Evolutionary conservation across 2,329 filamentous ascomycete genomes (phyloP).

Genomic region (Capronia epimyces): DNA sequence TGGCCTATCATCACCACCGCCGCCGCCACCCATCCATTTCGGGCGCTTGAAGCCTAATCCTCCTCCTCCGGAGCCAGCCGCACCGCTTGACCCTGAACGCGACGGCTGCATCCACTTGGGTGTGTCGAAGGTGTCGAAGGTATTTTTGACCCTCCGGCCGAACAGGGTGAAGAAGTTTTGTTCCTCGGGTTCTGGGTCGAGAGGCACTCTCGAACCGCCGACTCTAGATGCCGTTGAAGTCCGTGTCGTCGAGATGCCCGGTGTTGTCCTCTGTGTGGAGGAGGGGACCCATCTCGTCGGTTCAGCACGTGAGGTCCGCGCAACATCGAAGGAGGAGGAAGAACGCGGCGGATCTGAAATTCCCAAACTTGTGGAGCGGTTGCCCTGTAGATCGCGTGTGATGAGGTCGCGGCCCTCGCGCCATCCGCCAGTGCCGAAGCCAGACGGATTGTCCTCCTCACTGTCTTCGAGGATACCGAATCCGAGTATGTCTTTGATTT

Average conservation of each 20-base stretch:
- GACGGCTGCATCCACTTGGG: conserved; percentile 65
- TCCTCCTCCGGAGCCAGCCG: conserved; percentile 51
- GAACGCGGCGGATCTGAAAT: conserved; percentile 29
- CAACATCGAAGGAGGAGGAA: conserved; percentile 28
- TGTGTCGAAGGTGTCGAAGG: conserved; percentile 73
- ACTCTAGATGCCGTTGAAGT: conserved; percentile 27
- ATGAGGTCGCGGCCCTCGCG: conserved; percentile 87
- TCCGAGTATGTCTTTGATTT: conserved; percentile 68
- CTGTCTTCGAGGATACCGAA: conserved; percentile 75
- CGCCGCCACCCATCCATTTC: conserved; percentile 70
- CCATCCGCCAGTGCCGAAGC: conserved; percentile 77
- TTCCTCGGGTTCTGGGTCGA: conserved; percentile 60
- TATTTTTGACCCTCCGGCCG: conserved; percentile 82
- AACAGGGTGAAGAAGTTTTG: conserved; percentile 81
- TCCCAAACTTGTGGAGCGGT: conserved; percentile 49
- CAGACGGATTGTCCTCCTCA: conserved; percentile 58
- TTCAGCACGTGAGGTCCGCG: conserved; percentile 28
- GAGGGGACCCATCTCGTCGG: conserved; percentile 35
- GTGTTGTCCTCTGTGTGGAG: conserved; percentile 1
- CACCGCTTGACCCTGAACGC: conserved; percentile 33
- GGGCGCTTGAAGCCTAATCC: conserved; percentile 68
- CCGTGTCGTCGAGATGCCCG: not conserved
- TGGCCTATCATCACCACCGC: conserved; percentile 27
- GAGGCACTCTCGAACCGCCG: conserved; percentile 23
- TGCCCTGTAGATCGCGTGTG: conserved; percentile 67